A percentile compares a stretch with the other conserved stretches of the same genome.
These are phyloP conservation scores for Dendrobium catenatum DNA, from an alignment of 106 monocot genomes.

Conservation along the genomic window DNA sequence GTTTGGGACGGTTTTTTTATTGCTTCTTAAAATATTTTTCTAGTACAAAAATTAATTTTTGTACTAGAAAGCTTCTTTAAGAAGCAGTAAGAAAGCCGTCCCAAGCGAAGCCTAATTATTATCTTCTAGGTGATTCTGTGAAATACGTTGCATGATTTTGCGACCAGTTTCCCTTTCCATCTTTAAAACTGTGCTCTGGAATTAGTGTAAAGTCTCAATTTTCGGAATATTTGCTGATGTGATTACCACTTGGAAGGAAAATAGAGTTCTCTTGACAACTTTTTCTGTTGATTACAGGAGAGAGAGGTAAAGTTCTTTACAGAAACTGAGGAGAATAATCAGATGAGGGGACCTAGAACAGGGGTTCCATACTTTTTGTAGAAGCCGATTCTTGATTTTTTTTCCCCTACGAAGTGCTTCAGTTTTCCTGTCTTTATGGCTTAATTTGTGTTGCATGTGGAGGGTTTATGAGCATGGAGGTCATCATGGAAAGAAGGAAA, in stretches of 20 bases:
- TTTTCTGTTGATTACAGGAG: conserved; percentile 44
- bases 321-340: conserved; percentile 96
- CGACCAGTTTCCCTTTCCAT: no score
- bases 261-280: no score
- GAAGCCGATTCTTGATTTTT: neutral
- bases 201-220: no score
- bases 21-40: no score
- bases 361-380: conserved; percentile 92
- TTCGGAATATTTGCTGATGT: no score
- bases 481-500: neutral
- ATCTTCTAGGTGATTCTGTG: neutral
- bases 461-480: neutral
- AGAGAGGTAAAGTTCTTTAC: conserved; percentile 96
- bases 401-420: neutral
- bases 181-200: no score
- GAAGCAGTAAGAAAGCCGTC: no score
- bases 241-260: no score
- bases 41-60: no score
- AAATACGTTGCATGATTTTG: neutral
- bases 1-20: no score
- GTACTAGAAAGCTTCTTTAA: no score
- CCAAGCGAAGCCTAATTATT: neutral
- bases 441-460: neutral
- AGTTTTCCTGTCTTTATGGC: neutral
- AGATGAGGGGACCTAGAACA: conserved; percentile 89